Evolutionary conservation across 129 eudicot species (phyloP), one percentile per base, ranked within the genome.

Genomic region (Oenanthe sinensis): DNA sequence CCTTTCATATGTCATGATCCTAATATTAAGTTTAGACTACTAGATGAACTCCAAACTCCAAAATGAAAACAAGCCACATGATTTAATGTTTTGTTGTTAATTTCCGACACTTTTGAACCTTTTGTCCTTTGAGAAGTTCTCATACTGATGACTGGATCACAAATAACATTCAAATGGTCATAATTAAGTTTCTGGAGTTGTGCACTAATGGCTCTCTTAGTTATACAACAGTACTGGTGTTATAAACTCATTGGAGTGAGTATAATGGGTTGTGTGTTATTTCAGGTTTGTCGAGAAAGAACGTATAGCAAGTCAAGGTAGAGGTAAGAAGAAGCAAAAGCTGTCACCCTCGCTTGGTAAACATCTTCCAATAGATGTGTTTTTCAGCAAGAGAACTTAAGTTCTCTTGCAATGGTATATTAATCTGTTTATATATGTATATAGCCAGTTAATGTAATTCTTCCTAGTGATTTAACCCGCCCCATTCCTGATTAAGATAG

Each of bases 281-380:
- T 30, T 67, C 42, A 93, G 96, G 91, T 65, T 79, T 81, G 62
- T 78, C 47, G 86, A 72, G 79, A 88, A 82, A 81, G 94, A 87
- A 42, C 81, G 26, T 69, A 68, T 45, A 70, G 80, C 79, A 60
- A 80, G 81, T 79, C 83, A 82, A 52, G 80, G 76, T 52, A 89
- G 86, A 83, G 82, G 82, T 63, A 92, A 84, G 83, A 93, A 93
- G 85, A 91, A 89, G 88, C 91, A 73, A 48, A 93, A 91, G 79
- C 71, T 88, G n/a, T 85, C 89, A 74, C 81, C 92, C 16, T 72
- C 86, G 10, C 36, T 71, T 72, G 82, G 88, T 77, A 89, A 88
- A 63, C 89, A 91, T 62, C 77, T 89, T 72, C 93, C 93, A 26
- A 91, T 93, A 24, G 96, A 93, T 60, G 71, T 71, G 49, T 93